Conservation (phyloP, 768 basidiomycete genomes). For the Pleurotus tuoliensis region DNA sequence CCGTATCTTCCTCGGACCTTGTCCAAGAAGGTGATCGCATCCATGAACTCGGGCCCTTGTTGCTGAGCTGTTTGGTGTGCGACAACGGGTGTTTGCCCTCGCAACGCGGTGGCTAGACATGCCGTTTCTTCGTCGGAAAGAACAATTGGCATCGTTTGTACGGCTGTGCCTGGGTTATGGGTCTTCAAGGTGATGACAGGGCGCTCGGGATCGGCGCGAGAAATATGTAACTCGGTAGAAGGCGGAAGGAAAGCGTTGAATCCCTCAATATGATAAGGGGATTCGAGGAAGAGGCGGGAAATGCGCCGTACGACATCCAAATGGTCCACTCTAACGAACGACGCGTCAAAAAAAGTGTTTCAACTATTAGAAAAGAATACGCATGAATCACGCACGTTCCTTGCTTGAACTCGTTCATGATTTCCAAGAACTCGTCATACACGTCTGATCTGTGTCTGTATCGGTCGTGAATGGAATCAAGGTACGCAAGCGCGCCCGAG, state of each 20-base stretch:
- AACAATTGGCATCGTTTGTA: background rate
- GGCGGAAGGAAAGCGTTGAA: slow-evolving; percentile 81
- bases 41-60: slow-evolving; percentile 71
- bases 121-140: background rate
- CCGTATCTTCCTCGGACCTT: slow-evolving; percentile 94
- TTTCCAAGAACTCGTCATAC: slow-evolving; percentile 91
- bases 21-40: slow-evolving; percentile 96
- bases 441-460: slow-evolving; percentile 88
- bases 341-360: background rate
- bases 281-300: slow-evolving; percentile 66
- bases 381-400: slow-evolving; percentile 58
- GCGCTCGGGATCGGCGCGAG: slow-evolving; percentile 57
- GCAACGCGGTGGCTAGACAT: background rate
- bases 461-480: slow-evolving; percentile 91
- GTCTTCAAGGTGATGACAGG: slow-evolving; percentile 80
- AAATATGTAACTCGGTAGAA: slow-evolving; percentile 38
- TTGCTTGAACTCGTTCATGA: slow-evolving; percentile 99
- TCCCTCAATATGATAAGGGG: slow-evolving; percentile 69
- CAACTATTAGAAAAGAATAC: background rate
- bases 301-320: slow-evolving; percentile 77
- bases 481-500: slow-evolving; percentile 87
- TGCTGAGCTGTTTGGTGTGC: background rate
- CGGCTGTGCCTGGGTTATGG: slow-evolving; percentile 17
- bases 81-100: background rate
- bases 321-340: slow-evolving; percentile 61